These are phyloP conservation scores for Emmonsiellopsis sp. DNA, from an alignment of 2,329 filamentous ascomycete genomes.

Conservation along the genomic window DNA sequence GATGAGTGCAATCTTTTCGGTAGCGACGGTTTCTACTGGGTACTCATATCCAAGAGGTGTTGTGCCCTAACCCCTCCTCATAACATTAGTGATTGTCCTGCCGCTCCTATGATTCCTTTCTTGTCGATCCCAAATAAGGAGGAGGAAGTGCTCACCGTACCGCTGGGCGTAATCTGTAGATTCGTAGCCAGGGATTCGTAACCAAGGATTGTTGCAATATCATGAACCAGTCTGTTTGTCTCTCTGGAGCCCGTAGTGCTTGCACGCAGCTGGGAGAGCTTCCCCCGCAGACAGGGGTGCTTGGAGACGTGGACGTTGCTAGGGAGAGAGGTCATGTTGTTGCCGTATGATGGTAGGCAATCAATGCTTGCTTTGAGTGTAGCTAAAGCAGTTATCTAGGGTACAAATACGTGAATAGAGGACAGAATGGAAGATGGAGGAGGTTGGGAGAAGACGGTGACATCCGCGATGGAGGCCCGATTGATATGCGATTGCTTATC, in stretches of 20 bases:
- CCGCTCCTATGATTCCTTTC: not conserved
- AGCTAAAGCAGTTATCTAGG: not conserved
- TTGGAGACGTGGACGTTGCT: slow-evolving; percentile 63
- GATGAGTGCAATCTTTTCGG: slow-evolving; percentile 66
- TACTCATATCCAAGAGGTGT: slow-evolving; percentile 75
- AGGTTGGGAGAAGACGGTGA: not conserved
- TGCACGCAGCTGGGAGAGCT: slow-evolving; percentile 83
- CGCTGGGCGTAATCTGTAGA: slow-evolving; percentile 49
- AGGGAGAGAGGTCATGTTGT: slow-evolving; percentile 29
- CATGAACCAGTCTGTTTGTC: slow-evolving; percentile 72
- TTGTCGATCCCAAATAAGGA: not conserved
- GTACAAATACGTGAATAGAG: not conserved
- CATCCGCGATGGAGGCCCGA: not conserved
- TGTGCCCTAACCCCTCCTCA: slow-evolving; percentile 47
- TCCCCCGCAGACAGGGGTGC: slow-evolving; percentile 79
- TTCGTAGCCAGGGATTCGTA: slow-evolving; percentile 67
- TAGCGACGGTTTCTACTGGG: slow-evolving; percentile 53
- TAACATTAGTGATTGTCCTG: not conserved
- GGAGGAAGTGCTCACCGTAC: slow-evolving; percentile 49
- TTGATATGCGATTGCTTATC: not conserved
- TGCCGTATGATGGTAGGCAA: not conserved
- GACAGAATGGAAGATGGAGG: no score
- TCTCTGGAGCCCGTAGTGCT: slow-evolving; percentile 60
- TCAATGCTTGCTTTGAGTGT: not conserved
- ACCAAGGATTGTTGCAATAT: slow-evolving; percentile 74